Evolutionary conservation across 2,329 filamentous ascomycete genomes (phyloP).

Genomic region (Apiospora aurea): DNA sequence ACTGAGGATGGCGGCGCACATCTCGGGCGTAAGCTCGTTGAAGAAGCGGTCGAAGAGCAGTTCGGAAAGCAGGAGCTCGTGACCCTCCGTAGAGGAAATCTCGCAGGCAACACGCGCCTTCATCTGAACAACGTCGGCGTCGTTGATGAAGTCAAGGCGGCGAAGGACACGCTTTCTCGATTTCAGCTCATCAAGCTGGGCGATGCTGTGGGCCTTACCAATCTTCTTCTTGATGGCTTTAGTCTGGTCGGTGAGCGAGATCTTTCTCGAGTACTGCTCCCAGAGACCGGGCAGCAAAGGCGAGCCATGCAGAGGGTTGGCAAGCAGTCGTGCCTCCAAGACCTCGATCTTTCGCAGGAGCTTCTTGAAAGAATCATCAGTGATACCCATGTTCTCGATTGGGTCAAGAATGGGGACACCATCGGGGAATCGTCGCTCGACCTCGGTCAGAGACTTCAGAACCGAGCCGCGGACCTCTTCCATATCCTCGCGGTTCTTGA

Average conservation of each 20-base stretch:
- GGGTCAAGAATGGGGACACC: slow-evolving; percentile 89
- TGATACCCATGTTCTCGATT: slow-evolving; percentile 95
- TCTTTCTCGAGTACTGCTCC: slow-evolving; percentile 85
- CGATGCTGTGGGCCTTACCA: slow-evolving; percentile 81
- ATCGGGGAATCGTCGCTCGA: slow-evolving; percentile 88
- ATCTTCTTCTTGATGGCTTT: slow-evolving; percentile 91
- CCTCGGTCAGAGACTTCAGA: slow-evolving; percentile 75
- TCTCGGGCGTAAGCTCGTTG: slow-evolving; percentile 90
- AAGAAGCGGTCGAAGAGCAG: slow-evolving; percentile 97
- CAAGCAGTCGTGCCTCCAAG: slow-evolving; percentile 85
- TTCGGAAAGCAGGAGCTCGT: slow-evolving; percentile 92
- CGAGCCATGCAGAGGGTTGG: slow-evolving; percentile 91
- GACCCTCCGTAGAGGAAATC: slow-evolving; percentile 88
- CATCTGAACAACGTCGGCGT: slow-evolving; percentile 91
- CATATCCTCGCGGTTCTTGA: slow-evolving; percentile 71
- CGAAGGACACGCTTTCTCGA: slow-evolving; percentile 94
- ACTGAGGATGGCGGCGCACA: slow-evolving; percentile 84
- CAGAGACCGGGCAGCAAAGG: slow-evolving; percentile 84
- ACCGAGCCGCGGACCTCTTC: slow-evolving; percentile 72
- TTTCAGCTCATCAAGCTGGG: slow-evolving; percentile 95
- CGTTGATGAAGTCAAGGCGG: slow-evolving; percentile 93
- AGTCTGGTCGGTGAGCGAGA: slow-evolving; percentile 77
- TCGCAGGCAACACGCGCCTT: slow-evolving; percentile 98
- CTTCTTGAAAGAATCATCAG: slow-evolving; percentile 91
- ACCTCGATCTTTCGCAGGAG: slow-evolving; percentile 96